These are phyloP conservation scores for Theileria sp. DNA, from an alignment of 169 alveolate genomes.

Conservation along the genomic window DNA sequence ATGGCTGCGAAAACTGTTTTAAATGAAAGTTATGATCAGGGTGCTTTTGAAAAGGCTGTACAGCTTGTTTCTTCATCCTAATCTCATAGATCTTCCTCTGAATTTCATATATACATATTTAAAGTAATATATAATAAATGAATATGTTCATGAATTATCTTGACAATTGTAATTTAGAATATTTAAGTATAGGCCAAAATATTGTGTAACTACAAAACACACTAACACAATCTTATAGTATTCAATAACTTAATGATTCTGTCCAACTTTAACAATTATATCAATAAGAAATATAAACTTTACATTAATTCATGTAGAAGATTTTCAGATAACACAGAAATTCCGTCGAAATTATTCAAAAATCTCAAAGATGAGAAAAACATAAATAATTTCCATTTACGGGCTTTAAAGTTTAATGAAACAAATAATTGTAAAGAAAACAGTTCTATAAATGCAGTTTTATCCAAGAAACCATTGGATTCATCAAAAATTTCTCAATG, in stretches of 20 bases:
- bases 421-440: background rate
- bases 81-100: background rate
- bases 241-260: background rate
- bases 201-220: background rate
- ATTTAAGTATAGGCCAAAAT: background rate
- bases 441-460: background rate
- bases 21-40: conserved; percentile 42
- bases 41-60: conserved; percentile 45
- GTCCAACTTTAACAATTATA: background rate
- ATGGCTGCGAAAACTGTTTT: conserved; percentile 34
- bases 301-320: background rate
- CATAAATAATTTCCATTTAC: background rate
- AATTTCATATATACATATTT: background rate
- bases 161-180: background rate
- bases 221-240: background rate
- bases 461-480: background rate
- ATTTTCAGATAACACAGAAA: background rate
- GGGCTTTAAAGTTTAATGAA: background rate
- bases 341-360: background rate
- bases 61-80: background rate
- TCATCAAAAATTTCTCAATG: background rate
- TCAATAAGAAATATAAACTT: background rate
- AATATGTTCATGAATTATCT: background rate
- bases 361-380: background rate
- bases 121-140: background rate